Evolutionary conservation across 1,284 basidiomycete species (phyloP), one percentile per base, ranked within the genome.

Genomic region (Lignosus rhinocerotis): DNA sequence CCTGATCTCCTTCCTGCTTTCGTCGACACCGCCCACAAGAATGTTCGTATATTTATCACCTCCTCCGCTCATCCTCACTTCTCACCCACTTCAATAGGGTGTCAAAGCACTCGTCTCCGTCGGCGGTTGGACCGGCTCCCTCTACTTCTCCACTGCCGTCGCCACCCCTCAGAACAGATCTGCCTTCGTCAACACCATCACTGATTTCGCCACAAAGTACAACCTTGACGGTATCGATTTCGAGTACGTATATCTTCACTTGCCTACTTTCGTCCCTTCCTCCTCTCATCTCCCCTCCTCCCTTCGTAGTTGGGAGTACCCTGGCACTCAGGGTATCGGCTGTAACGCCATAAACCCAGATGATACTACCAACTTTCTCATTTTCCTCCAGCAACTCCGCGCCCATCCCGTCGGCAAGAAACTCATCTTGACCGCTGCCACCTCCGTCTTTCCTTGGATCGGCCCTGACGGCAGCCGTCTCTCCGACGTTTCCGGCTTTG

Each of bases 51-150:
- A n/a, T 14, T 44, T 57, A 6, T 11, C 31, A 5, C 17, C 36
- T 38, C 17, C 30, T 39, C 12, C 19, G 9, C 30, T 10, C 12
- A 21, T 42, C 14, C 3, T 10, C 39, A 21, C 21, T 16, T 8
- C 36, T 39, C 14, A 16, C n/a, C 1, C 12, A 16, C 19, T 46
- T 33, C 8, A 34, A 5, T 71, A 88, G 79, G 71, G 70, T 50
- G 90, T 93, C 57, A 79, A 82, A 59, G 90, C 92, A 17, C 78
- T 87, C 51, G 71, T 93, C 34, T 85, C 87, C 25, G 78, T 95
- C 53, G 94, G 94, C 48, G 94, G 94, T 36, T 96, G 93, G 93
- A 83, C 84, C 2, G 92, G 92, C 39, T 85, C 83, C 4, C 74
- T 63, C 14, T 87, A 73, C 73, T 96, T 87, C 73, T 95, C 93